Conservation (phyloP, 305 asterid species). For the Caryopteris hybrid region DNA sequence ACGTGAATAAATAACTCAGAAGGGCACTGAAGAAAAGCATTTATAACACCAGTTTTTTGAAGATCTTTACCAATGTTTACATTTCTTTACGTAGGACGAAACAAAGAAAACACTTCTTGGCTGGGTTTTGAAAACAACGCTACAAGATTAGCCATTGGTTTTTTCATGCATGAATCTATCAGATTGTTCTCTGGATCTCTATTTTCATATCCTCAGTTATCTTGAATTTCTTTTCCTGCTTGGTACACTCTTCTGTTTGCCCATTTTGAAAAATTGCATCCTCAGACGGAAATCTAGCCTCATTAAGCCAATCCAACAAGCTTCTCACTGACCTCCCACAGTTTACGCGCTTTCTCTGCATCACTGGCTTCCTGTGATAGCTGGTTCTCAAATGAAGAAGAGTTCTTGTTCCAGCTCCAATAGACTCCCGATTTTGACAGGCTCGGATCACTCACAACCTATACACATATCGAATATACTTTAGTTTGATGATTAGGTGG, state of each 20-base stretch:
- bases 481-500: background rate
- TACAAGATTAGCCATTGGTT: background rate
- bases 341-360: conserved; percentile 75
- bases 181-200: background rate
- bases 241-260: no score
- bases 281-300: background rate
- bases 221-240: no score
- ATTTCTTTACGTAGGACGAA: background rate
- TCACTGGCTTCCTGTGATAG: conserved; percentile 89
- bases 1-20: background rate
- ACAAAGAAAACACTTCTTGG: background rate
- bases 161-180: background rate
- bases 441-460: conserved; percentile 89
- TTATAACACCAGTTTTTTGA: background rate
- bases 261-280: background rate
- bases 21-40: background rate
- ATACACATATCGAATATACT: background rate
- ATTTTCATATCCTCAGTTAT: no score
- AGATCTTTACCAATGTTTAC: conserved; percentile 1
- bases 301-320: conserved; percentile 81
- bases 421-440: conserved; percentile 88
- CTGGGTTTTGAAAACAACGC: background rate
- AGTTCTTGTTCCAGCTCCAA: conserved; percentile 94
- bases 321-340: conserved; percentile 95
- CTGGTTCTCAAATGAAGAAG: conserved; percentile 83